phyloP scores from a whole-genome alignment of 805 yeast genomes.

The Lachancea cidri region DNA sequence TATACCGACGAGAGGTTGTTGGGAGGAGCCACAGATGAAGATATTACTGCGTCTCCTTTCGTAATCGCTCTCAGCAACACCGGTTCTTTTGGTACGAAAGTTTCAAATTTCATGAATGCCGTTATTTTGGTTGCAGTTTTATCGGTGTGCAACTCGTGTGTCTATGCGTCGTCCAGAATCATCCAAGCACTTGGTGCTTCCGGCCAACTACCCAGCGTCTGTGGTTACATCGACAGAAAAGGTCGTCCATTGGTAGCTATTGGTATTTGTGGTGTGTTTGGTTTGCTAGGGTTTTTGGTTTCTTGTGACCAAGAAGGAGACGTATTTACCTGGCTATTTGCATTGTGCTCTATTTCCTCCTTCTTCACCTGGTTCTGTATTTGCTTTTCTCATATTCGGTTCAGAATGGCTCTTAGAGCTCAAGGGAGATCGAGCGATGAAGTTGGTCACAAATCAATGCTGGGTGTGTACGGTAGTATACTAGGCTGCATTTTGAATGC shows the following conservation, averaged over 20 bases:
- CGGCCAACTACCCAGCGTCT: conserved; percentile 45
- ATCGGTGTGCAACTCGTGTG: conserved; percentile 58
- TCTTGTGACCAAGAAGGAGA: conserved; percentile 52
- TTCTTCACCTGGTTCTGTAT: conserved; percentile 77
- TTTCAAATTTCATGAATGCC: conserved; percentile 53
- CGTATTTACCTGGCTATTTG: conserved; percentile 70
- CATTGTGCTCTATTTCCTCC: conserved; percentile 75
- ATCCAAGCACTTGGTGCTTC: conserved; percentile 47
- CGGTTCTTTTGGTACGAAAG: conserved; percentile 43
- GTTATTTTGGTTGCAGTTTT: conserved; percentile 54
- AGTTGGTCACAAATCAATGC: conserved; percentile 51
- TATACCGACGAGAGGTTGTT: conserved; percentile 43
- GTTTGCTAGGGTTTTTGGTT: conserved; percentile 55
- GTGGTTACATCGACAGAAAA: conserved; percentile 42
- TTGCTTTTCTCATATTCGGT: conserved; percentile 62
- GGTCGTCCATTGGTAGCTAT: conserved; percentile 56
- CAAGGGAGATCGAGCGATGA: conserved; percentile 55
- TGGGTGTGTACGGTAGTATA: conserved; percentile 55
- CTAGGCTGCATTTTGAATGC: conserved; percentile 48
- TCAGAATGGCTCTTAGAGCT: conserved; percentile 48
- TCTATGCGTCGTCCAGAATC: conserved; percentile 56
- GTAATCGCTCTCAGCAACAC: conserved; percentile 47
- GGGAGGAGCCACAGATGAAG: conserved; percentile 36
- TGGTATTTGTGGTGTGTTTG: conserved; percentile 40
- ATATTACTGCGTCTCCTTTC: conserved; percentile 50